Percentiles rank a stretch among this genome's conserved stretches.
Evolutionary conservation across 371 early-diverging fungal species (phyloP).

Genomic region (Actinomortierella wolfii): DNA sequence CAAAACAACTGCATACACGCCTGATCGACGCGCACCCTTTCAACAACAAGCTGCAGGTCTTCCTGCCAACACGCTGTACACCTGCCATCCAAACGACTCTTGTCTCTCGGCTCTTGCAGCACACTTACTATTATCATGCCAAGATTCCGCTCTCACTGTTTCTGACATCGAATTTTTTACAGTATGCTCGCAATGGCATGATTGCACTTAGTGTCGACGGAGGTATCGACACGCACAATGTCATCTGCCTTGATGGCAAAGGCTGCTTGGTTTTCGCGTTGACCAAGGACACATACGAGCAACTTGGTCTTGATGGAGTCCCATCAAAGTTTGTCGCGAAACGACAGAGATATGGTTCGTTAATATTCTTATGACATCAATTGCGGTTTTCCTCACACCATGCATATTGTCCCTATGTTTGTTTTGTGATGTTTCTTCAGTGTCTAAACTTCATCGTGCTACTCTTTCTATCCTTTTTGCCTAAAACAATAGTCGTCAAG

Average conservation of each 20-base stretch:
- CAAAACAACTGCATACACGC: slow-evolving; percentile 32
- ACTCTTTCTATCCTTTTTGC: background rate
- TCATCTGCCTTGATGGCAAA: slow-evolving; percentile 52
- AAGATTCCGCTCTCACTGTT: slow-evolving; percentile 28
- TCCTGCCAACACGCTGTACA: slow-evolving; percentile 17
- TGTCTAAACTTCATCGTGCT: background rate
- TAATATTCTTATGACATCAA: no score
- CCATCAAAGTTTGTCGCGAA: slow-evolving; percentile 47
- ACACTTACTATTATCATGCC: slow-evolving; percentile 28
- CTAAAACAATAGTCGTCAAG: slow-evolving; percentile 46
- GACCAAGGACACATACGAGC: slow-evolving; percentile 60
- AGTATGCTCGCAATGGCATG: slow-evolving; percentile 31
- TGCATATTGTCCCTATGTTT: no score
- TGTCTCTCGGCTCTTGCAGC: slow-evolving; percentile 6
- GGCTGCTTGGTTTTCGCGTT: slow-evolving; percentile 57
- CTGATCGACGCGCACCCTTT: slow-evolving; percentile 56
- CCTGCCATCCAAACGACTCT: slow-evolving; percentile 5
- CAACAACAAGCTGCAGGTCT: slow-evolving; percentile 52
- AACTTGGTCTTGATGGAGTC: slow-evolving; percentile 56
- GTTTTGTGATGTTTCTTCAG: background rate
- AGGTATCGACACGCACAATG: slow-evolving; percentile 58
- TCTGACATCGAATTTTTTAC: slow-evolving; percentile 30
- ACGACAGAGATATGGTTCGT: slow-evolving; percentile 60
- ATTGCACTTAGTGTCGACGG: slow-evolving; percentile 51
- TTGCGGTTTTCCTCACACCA: background rate